phyloP scores from a whole-genome alignment of 106 monocot genomes.

The Apostasia ramifera region DNA sequence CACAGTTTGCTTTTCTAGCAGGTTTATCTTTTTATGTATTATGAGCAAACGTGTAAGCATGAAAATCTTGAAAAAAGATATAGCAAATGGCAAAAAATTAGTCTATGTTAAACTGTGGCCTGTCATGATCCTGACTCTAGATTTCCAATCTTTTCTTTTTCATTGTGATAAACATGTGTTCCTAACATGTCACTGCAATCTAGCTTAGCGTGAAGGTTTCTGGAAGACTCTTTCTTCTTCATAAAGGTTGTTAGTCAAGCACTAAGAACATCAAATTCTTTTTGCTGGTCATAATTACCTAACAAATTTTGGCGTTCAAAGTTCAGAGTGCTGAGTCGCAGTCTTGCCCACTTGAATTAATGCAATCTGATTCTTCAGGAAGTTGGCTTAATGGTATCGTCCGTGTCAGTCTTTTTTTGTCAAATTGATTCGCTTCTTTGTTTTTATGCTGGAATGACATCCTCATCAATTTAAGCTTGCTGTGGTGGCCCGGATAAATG shows the following conservation, averaged over 20 bases:
- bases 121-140: too few species aligned
- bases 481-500: conserved; percentile 5
- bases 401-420: conserved; percentile 12
- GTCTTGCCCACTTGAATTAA: conserved; percentile 13
- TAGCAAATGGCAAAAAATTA: too few species aligned
- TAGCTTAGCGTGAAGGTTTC: neutral
- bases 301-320: conserved; percentile 1
- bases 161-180: too few species aligned
- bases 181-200: too few species aligned
- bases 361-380: conserved; percentile 8
- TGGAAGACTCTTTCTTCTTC: neutral
- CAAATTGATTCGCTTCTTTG: conserved; percentile 3
- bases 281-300: neutral
- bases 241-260: neutral
- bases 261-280: neutral
- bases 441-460: conserved; percentile 18
- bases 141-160: too few species aligned
- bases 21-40: too few species aligned
- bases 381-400: conserved; percentile 14
- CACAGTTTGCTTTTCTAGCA: too few species aligned
- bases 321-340: neutral
- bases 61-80: too few species aligned
- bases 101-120: too few species aligned
- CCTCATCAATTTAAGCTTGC: conserved; percentile 9
- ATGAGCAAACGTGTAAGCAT: too few species aligned